These are phyloP conservation scores for Stentor roeselii DNA, from an alignment of 73 alveolate species.

Conservation along the genomic window DNA sequence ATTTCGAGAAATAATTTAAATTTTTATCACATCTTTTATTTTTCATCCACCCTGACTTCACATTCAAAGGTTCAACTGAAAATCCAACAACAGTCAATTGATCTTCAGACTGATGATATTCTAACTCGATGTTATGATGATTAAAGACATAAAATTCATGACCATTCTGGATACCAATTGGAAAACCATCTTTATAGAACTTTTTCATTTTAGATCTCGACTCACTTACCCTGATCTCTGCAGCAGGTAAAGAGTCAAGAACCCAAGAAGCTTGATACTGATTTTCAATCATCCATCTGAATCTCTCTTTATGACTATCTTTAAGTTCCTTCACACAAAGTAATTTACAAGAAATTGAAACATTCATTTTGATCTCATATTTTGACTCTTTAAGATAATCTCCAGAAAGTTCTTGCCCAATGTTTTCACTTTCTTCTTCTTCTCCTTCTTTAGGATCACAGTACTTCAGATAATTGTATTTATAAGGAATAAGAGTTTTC, in stretches of 20 bases:
- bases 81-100: slow-evolving; percentile 21
- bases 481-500: slow-evolving; percentile 13
- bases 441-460: neutral
- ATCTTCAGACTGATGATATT: neutral
- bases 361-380: slow-evolving; percentile 6
- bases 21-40: neutral
- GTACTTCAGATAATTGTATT: neutral
- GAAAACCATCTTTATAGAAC: slow-evolving; percentile 15
- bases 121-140: neutral
- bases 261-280: slow-evolving; percentile 25
- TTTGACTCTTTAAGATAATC: neutral
- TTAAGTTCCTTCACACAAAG: slow-evolving; percentile 13
- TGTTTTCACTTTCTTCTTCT: slow-evolving; percentile 12
- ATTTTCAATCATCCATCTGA: slow-evolving; percentile 30
- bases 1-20: neutral
- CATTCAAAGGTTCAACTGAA: slow-evolving; percentile 18
- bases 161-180: slow-evolving; percentile 16
- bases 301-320: neutral
- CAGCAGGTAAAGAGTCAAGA: slow-evolving; percentile 15
- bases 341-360: neutral
- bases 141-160: neutral
- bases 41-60: neutral
- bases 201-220: neutral
- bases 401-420: slow-evolving; percentile 20
- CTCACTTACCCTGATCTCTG: neutral